Evolutionary conservation across 257 asterid genomes (phyloP).

Genomic region (Fraxinus quadrangulata): DNA sequence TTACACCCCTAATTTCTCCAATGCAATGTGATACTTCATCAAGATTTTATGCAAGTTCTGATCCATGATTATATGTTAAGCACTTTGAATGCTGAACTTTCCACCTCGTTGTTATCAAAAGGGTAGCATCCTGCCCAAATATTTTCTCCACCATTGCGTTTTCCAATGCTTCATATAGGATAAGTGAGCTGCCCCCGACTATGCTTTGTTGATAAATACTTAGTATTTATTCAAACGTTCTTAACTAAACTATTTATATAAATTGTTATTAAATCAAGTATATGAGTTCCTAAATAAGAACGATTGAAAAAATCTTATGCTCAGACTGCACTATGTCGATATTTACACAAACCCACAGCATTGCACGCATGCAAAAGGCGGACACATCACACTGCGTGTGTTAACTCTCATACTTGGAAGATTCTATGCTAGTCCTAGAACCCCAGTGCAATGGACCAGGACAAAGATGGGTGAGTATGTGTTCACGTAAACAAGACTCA

Average conservation of each 20-base stretch:
- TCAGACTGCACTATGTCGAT: background rate
- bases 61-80: background rate
- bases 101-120: background rate
- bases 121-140: background rate
- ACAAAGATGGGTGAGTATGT: background rate
- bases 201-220: background rate
- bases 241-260: background rate
- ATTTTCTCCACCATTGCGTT: background rate
- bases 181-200: background rate
- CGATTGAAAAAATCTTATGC: background rate
- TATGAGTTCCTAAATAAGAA: background rate
- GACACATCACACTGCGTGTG: no score
- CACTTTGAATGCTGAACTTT: background rate
- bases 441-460: background rate
- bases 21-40: background rate
- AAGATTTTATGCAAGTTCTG: background rate
- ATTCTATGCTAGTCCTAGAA: background rate
- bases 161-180: background rate
- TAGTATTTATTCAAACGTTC: background rate
- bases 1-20: no score
- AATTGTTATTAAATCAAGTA: background rate
- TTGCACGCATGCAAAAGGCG: background rate
- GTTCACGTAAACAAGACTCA: background rate
- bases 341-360: background rate
- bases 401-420: background rate